Percentiles rank a stretch among this genome's conserved stretches.
Evolutionary conservation across 2,329 filamentous ascomycete genomes (phyloP).

Genomic region (Ophiocordyceps camponoti-saundersi): DNA sequence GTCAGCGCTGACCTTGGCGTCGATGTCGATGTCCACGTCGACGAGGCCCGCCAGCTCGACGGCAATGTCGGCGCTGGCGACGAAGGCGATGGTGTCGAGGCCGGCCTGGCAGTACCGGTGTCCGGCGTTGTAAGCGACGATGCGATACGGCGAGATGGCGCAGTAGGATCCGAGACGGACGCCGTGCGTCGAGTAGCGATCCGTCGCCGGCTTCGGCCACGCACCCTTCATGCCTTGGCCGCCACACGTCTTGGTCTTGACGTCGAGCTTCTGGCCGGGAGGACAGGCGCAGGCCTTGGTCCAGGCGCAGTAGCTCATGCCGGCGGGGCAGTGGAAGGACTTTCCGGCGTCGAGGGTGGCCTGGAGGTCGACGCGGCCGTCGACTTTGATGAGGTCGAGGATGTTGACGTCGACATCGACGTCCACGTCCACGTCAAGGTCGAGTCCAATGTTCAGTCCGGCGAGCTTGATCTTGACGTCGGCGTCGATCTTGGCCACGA

Average conservation of each 20-base stretch:
- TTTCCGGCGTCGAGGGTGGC: conserved; percentile 6
- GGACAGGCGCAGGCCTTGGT: conserved; percentile 24
- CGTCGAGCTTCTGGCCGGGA: conserved; percentile 22
- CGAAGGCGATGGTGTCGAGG: conserved; percentile 16
- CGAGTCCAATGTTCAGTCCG: neutral
- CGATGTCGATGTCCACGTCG: conserved; percentile 7
- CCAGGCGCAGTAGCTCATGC: conserved; percentile 21
- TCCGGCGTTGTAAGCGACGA: conserved; percentile 14
- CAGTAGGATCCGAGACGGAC: conserved; percentile 15
- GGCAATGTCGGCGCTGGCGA: conserved; percentile 13
- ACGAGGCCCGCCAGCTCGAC: conserved; percentile 8
- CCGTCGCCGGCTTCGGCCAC: conserved; percentile 15
- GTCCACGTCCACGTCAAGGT: neutral
- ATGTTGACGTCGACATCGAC: conserved; percentile 2
- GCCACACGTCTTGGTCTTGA: conserved; percentile 9
- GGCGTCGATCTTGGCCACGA: conserved; percentile 13
- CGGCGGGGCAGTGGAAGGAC: conserved; percentile 14
- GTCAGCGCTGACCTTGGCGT: conserved; percentile 10
- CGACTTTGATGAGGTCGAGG: conserved; percentile 3
- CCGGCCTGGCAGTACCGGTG: conserved; percentile 19
- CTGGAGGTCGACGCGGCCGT: conserved; percentile 5
- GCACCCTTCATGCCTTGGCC: conserved; percentile 11
- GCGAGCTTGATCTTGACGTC: neutral
- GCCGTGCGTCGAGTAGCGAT: conserved; percentile 9
- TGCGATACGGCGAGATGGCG: conserved; percentile 17